Base-by-base conservation (phyloP, 2,329 filamentous ascomycete genomes). In the Pseudopyricularia javanii region DNA sequence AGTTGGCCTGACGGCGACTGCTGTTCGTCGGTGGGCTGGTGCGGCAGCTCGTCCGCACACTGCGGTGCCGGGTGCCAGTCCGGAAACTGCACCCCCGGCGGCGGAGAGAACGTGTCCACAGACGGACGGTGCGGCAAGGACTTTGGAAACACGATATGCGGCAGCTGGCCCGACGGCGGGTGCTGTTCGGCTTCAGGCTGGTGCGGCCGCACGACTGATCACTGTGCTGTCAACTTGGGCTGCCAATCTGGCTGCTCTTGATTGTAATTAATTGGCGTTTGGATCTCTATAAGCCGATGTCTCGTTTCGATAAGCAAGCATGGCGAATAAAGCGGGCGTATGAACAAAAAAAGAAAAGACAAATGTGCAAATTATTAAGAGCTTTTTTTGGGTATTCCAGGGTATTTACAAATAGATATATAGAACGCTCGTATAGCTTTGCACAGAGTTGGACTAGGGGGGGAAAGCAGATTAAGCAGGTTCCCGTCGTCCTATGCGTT, bases 151-250 rank as follows among this genome's bases (percentile, higher is more conserved):
- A 34, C 28, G 15, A 20, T 45, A 26, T 52, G 50, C 37, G 24
- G 22, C n/a, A 47, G 28, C 37, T 52, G 50, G 50, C 50, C 50
- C 9, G 35, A 47, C 5, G 50, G 50, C 4, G 50, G 17, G 37
- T 52, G 50, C 50, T 52, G 50, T 17, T 52, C 50, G 28, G 17
- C n/a, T 7, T 35, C 35, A 17, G 50, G 50, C 22, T 52, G 50
- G 50, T 52, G 50, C 28, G 50, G 50, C 26, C 30, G 26, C n/a
- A 15, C 37, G 11, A 28, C 37, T 14, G 50, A 22, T 9, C 50
- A 52, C 30, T 52, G 50, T 33, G 61, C n/a, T n/a, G n/a, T n/a
- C n/a, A 32, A 37, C 35, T 22, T 32, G 11, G 48, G 48, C 9
- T 50, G 48, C 32, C 48, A 50, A 33, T 50, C 48, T 6, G n/a